These are phyloP conservation scores for Suhomyces anneliseae DNA, from an alignment of 1,139 yeast genomes.

Conservation along the genomic window DNA sequence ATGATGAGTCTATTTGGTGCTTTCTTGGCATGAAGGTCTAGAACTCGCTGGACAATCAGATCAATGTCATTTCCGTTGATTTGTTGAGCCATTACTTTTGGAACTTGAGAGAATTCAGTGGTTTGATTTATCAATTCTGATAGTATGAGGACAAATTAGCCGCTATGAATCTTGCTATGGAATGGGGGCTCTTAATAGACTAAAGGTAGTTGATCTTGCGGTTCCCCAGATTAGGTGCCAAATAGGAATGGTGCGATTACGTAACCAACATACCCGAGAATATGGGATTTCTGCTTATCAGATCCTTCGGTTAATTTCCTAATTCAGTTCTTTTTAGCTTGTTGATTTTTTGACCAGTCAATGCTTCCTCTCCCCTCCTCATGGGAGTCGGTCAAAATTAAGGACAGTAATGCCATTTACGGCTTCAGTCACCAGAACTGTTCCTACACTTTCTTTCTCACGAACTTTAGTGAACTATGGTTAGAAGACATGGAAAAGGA, in stretches of 20 bases:
- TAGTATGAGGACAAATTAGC: background rate
- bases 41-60: conserved; percentile 7
- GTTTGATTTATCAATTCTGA: background rate
- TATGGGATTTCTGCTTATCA: no score
- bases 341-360: background rate
- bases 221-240: no score
- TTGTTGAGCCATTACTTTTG: background rate
- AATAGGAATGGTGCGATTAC: no score
- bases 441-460: conserved; percentile 26
- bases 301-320: no score
- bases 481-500: conserved; percentile 19
- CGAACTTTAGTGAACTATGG: conserved; percentile 33
- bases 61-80: conserved; percentile 3
- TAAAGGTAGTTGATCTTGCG: no score
- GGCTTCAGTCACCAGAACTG: background rate
- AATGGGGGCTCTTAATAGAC: no score
- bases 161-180: background rate
- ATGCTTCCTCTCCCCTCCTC: background rate
- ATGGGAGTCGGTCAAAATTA: background rate
- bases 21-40: conserved; percentile 3
- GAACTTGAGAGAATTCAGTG: background rate
- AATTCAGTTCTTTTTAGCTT: background rate
- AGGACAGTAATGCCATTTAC: background rate
- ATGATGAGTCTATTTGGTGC: conserved; percentile 1
- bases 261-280: no score